Conservation (phyloP, 2,329 filamentous ascomycete species). For the Xylaria sp. region DNA sequence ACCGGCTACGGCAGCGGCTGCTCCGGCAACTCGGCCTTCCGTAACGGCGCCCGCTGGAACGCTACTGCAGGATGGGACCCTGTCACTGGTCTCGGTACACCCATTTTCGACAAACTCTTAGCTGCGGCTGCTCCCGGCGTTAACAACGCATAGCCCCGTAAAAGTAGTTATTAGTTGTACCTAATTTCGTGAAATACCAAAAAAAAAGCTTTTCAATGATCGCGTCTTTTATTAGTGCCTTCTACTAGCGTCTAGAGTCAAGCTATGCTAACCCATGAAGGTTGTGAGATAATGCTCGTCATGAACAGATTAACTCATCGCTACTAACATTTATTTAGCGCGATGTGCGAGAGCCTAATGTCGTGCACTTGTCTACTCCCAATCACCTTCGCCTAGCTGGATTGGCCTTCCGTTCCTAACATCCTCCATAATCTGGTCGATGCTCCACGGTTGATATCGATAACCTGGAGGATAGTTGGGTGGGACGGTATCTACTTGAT, state of each 20-base stretch:
- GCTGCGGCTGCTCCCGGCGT: conserved; percentile 46
- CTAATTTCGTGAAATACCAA: neutral
- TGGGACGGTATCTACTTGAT: conserved; percentile 46
- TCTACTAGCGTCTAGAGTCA: neutral
- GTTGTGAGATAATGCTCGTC: neutral
- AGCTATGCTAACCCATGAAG: neutral
- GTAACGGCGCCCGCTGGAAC: conserved; percentile 47
- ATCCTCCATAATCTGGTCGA: conserved; percentile 54
- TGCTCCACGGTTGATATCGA: conserved; percentile 54
- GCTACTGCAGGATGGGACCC: conserved; percentile 49
- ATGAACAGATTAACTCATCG: neutral
- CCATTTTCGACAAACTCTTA: conserved; percentile 44
- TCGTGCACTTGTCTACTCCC: conserved; percentile 46
- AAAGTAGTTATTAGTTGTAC: neutral
- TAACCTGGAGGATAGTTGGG: conserved; percentile 52
- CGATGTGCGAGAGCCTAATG: too few relatives aligned
- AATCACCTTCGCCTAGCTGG: conserved; percentile 49
- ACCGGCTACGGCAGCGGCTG: conserved; percentile 46
- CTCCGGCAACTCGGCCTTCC: conserved; percentile 41
- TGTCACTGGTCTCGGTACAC: conserved; percentile 49
- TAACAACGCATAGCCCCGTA: conserved; percentile 39
- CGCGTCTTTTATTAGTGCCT: neutral
- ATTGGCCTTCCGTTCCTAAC: conserved; percentile 50
- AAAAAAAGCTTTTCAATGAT: neutral
- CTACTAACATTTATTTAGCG: neutral